Conservation (phyloP, 2,329 filamentous ascomycete genomes). For the Phaeosphaeria sp. region DNA sequence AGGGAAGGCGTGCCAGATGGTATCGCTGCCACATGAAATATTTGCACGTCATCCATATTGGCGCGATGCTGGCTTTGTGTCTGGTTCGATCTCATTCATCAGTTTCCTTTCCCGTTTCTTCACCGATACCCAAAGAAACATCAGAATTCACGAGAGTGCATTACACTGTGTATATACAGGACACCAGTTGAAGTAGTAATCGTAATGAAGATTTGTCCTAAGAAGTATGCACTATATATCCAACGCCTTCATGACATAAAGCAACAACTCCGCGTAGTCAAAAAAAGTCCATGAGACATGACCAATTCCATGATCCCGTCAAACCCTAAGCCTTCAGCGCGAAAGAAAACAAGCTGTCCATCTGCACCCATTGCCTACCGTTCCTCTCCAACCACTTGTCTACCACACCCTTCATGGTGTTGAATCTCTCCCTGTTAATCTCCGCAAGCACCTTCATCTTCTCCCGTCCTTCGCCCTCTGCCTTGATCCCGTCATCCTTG, state of each 20-base stretch:
- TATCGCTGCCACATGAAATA: slow-evolving; percentile 17
- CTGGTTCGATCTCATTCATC: not conserved
- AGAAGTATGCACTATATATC: slow-evolving; percentile 4
- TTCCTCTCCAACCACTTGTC: slow-evolving; percentile 88
- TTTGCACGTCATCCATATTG: not conserved
- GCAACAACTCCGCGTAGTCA: not conserved
- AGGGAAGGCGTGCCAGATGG: slow-evolving; percentile 8
- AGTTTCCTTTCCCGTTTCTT: not conserved
- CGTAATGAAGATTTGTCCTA: slow-evolving; percentile 7
- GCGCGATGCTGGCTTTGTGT: slow-evolving; percentile 1
- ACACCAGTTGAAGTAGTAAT: not conserved
- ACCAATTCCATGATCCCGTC: too few species aligned
- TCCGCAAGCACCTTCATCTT: slow-evolving; percentile 72
- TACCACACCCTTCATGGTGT: slow-evolving; percentile 75
- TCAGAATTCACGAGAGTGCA: not conserved
- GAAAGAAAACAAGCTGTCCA: slow-evolving; percentile 83
- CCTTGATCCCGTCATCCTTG: slow-evolving; percentile 57
- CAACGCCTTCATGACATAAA: slow-evolving; percentile 5
- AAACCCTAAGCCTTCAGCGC: slow-evolving; percentile 44
- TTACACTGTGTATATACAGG: not conserved
- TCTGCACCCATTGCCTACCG: slow-evolving; percentile 89
- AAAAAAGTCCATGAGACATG: not conserved
- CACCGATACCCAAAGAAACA: slow-evolving; percentile 12
- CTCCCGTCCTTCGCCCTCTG: slow-evolving; percentile 60
- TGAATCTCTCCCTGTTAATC: slow-evolving; percentile 82